Evolutionary conservation across 441 rosid genomes (phyloP), one percentile per base, ranked within the genome.

Genomic region (Jatropha multifida): DNA sequence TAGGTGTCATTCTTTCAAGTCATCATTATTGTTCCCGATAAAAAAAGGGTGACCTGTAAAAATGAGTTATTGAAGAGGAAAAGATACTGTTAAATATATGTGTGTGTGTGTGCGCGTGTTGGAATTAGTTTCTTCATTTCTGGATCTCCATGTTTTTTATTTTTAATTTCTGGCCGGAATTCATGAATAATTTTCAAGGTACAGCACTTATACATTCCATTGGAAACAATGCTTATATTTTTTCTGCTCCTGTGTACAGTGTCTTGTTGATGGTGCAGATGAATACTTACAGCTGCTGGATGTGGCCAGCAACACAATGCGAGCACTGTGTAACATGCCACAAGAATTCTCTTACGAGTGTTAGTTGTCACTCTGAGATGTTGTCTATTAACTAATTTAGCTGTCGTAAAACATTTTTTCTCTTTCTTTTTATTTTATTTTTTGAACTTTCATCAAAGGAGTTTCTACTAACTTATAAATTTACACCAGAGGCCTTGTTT

Each of bases 271-370:
- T 58, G 98, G 98, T 7, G 99, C 97, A 11, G 98, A 93, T 64
- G 99, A 96, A 86, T 92, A 92, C 85, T 77, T 96, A 89, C 97
- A 93, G 89, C 88, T 93, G 76, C 87, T 93, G 78, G 92, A 90
- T 66, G 91, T 88, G 76, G 83, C 92, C 79, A 91, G 98, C 88
- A 84, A 78, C 76, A 82, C 88, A 20, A 87, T 89, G 79, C 85
- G 86, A 76, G 89, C 87, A 67, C 80, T 87, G 52, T 77, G 86
- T 77, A 83, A 84, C 78, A 87, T 93, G 96, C 88, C 97, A 13
- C 83, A 90, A 77, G 93, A 88, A 32, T 81, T 85, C 77, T 70
- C 85, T 52, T 82, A 81, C 42, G 86, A 85, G 68, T 40, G 71
- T 77, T 86, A 86, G 74, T 44, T 48, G 56, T 64, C 27, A 17